Percentiles rank a stretch among this genome's conserved stretches.
These are phyloP conservation scores for Moesziomyces sp. DNA, from an alignment of 1,284 basidiomycete species.

Conservation along the genomic window DNA sequence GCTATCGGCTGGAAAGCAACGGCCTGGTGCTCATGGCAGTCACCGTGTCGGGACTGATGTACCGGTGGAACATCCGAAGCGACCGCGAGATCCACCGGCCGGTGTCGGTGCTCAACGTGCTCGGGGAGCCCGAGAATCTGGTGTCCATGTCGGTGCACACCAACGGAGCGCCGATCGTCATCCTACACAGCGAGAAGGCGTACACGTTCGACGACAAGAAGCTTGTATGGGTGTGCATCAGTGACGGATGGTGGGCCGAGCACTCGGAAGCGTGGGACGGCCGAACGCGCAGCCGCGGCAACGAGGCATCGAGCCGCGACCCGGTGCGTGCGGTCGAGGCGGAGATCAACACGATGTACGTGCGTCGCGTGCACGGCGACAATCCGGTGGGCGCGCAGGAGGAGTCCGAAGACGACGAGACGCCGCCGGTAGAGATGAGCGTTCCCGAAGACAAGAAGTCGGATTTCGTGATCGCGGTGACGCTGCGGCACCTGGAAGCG, in stretches of 20 bases:
- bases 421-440: slow-evolving; percentile 35
- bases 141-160: slow-evolving; percentile 50
- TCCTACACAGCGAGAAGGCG: slow-evolving; percentile 55
- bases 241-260: slow-evolving; percentile 57
- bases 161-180: slow-evolving; percentile 69
- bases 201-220: slow-evolving; percentile 58
- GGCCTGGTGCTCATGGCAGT: slow-evolving; percentile 55
- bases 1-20: slow-evolving; percentile 49
- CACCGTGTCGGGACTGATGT: slow-evolving; percentile 47
- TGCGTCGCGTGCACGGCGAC: slow-evolving; percentile 41
- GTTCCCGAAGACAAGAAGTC: slow-evolving; percentile 46
- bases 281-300: slow-evolving; percentile 44
- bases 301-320: slow-evolving; percentile 43
- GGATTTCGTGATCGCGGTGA: slow-evolving; percentile 51
- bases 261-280: slow-evolving; percentile 61
- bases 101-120: slow-evolving; percentile 49
- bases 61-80: slow-evolving; percentile 56
- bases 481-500: slow-evolving; percentile 62
- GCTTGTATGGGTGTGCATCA: slow-evolving; percentile 54
- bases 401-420: slow-evolving; percentile 34
- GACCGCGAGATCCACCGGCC: slow-evolving; percentile 49
- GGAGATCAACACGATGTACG: slow-evolving; percentile 57
- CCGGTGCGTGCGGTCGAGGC: slow-evolving; percentile 59
- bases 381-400: slow-evolving; percentile 33
- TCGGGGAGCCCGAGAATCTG: slow-evolving; percentile 49